Base-by-base conservation (phyloP, 495 filamentous ascomycete species). In the Podospora comata region DNA sequence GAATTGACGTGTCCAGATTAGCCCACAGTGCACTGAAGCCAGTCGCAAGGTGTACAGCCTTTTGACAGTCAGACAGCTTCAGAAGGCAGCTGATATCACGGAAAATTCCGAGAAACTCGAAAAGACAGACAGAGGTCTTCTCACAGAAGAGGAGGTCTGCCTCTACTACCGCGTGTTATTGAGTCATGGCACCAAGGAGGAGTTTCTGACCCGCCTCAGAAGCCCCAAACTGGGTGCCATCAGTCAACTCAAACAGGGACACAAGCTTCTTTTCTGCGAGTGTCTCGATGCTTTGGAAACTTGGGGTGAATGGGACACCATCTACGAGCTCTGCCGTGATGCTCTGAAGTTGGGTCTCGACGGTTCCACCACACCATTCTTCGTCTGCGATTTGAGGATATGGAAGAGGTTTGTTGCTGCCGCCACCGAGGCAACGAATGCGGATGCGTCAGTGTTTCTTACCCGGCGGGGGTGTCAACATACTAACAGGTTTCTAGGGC, bases 41-140 rank as follows among this genome's bases (percentile, higher is more conserved):
- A 81, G 77, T 53, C 76, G 72, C 34, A 79, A 80, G 68, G 71
- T 84, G 0, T 84, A 82, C 65, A 72, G 77, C 28, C 71, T 75
- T 16, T 71, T 84, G 32, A 77, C 76, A 3, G 68, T 78, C 30
- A 79, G 78, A 63, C 80, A 81, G 60, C 76, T 80, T 3, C 77
- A 83, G 53, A 71, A 76, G 65, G 82, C 81, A 3, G 80, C 81
- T 18, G 80, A 82, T 26, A 56, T 77, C 5, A 77, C 80, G 6
- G 75, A 79, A 28, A 71, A 70, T 28, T 81, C 80, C 3, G 19
- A 65, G 3, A 74, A 74, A 60, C 39, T 74, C 53, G 72, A 74
- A 30, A 1, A 67, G 19, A 75, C 71, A 16, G 70, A 74, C 53
- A 69, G 78, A 23, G 70, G 73, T 1, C 71, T 80, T 28, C 62